Evolutionary conservation across 345 rosid genomes (phyloP).

Genomic region (Brassica rapa): DNA sequence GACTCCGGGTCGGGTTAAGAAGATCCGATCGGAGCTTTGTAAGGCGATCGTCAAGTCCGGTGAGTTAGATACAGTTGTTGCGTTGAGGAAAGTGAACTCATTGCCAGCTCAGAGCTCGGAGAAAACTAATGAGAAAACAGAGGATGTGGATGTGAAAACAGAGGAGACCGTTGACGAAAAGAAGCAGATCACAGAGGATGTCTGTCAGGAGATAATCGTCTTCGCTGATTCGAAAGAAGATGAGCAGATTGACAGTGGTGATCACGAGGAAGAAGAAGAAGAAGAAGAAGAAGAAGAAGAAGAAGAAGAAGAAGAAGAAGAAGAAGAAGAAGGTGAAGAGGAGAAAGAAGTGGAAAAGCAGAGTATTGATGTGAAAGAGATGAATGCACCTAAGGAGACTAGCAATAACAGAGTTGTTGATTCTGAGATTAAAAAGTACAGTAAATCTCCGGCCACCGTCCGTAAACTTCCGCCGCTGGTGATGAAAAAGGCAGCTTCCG

Average conservation of each 20-base stretch:
- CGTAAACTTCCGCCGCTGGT: slow-evolving; percentile 56
- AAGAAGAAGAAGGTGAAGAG: slow-evolving; percentile 27
- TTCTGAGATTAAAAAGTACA: slow-evolving; percentile 40
- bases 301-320: too few species aligned
- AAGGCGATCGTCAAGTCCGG: slow-evolving; percentile 35
- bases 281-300: too few species aligned
- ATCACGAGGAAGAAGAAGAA: slow-evolving; percentile 28
- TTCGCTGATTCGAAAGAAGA: slow-evolving; percentile 34
- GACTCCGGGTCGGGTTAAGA: slow-evolving; percentile 52
- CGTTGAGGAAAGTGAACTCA: slow-evolving; percentile 44
- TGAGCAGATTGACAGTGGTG: slow-evolving; percentile 34
- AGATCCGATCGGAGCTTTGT: slow-evolving; percentile 32
- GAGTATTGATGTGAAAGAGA: slow-evolving; percentile 58
- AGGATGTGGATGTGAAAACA: slow-evolving; percentile 38
- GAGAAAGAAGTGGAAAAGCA: slow-evolving; percentile 53
- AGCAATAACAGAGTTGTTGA: slow-evolving; percentile 35
- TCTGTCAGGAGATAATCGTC: slow-evolving; percentile 30
- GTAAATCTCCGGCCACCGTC: slow-evolving; percentile 48
- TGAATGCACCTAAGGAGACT: slow-evolving; percentile 41
- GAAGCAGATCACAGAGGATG: slow-evolving; percentile 45
- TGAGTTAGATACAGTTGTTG: slow-evolving; percentile 38
- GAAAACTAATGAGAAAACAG: slow-evolving; percentile 40
- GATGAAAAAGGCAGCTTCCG: slow-evolving; percentile 44
- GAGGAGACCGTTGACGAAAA: slow-evolving; percentile 39
- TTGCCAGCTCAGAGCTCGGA: slow-evolving; percentile 31